Base-by-base conservation (phyloP, 331 rosid species). In the Prunus yedoensis region DNA sequence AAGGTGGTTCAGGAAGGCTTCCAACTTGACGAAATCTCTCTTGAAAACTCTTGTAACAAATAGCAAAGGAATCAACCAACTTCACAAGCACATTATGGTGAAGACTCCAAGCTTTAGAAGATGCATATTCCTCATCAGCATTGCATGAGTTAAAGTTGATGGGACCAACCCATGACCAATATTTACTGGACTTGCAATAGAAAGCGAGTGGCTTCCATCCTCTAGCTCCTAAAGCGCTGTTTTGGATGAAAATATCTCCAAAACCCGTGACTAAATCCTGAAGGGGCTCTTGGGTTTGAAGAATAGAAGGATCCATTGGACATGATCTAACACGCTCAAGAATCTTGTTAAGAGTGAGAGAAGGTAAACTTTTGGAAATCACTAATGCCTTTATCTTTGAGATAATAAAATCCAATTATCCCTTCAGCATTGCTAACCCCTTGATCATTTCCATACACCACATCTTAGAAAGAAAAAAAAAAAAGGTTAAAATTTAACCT, bases 41-140 rank as follows among this genome's bases (percentile, higher is more conserved):
- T 52, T 35, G 75, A 54, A 45, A 10, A 13, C 5, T 54, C 11
- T 38, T 13, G 35, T 54, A 41, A 66, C 75, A 71, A 56, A 23
- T 38, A 23, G 66, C 46, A 71, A 71, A 71, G 64, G 35, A 53
- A 71, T 56, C 65, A 12, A 56, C 65, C 75, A 71, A 32, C 52
- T 20, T 21, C 20, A 28, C 63, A 56, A 71, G 75, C 75, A 71
- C 38, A 53, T 25, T 43, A n/a, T 56, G 75, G 11, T 17, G 35
- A 71, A 71, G 75, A 38, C 75, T 46, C 75, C 75, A 71, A 54
- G 21, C 66, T 71, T 54, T 35, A n/a, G 75, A 57, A 30, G 75
- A 17, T 3, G 41, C 2, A 12, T 32, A 21, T 57, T 54, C 65
- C 52, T 71, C 66, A 53, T 9, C 28, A 53, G 52, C 15, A 35